Conservation (phyloP, 805 yeast genomes). For the Saitoella complicata region DNA sequence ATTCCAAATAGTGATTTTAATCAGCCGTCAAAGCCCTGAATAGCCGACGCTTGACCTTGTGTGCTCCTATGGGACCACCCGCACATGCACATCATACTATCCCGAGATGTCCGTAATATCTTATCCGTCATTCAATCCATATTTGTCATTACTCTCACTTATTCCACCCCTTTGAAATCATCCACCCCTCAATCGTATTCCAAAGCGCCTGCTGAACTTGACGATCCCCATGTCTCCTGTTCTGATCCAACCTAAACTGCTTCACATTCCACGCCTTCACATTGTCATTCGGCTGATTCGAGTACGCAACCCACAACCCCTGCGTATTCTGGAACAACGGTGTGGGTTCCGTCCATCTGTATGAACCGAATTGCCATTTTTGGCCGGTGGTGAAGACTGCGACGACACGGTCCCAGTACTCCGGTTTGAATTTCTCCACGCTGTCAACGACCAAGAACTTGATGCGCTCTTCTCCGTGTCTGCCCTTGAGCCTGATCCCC, state of each 20-base stretch:
- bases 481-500: not conserved
- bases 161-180: constrained; percentile 19
- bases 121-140: too few species aligned
- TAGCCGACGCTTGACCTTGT: too few species aligned
- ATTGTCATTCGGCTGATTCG: constrained; percentile 62
- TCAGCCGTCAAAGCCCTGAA: too few species aligned
- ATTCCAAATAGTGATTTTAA: too few species aligned
- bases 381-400: constrained; percentile 96
- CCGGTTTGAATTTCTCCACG: constrained; percentile 80
- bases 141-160: too few species aligned
- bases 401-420: constrained; percentile 94
- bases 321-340: constrained; percentile 64
- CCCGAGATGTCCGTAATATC: too few species aligned
- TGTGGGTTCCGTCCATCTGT: constrained; percentile 69
- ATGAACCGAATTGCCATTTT: constrained; percentile 86
- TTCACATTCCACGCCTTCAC: constrained; percentile 82
- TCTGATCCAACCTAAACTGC: constrained; percentile 48
- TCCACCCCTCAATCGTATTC: constrained; percentile 62
- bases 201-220: constrained; percentile 76
- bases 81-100: too few species aligned
- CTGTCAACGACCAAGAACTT: constrained; percentile 67
- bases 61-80: too few species aligned
- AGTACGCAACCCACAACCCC: constrained; percentile 68
- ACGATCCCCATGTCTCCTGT: constrained; percentile 63
- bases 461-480: constrained; percentile 31